Conservation (phyloP, 441 rosid species). For the Gossypium gossypioides region DNA sequence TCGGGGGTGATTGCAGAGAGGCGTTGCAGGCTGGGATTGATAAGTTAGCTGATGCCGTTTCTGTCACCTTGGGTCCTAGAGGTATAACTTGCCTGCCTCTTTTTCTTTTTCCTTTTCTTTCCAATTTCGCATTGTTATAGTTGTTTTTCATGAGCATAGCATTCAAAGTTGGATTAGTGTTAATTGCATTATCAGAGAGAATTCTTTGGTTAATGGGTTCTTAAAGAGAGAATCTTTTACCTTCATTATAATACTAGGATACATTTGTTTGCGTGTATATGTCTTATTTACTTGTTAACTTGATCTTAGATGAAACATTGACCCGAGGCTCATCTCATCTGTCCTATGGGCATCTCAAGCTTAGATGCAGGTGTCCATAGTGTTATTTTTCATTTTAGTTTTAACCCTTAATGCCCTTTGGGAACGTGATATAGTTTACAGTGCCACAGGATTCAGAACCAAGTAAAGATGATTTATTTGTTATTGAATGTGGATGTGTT, state of each 20-base stretch:
- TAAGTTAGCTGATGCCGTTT: conserved; percentile 83
- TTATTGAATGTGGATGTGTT: neutral
- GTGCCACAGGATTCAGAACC: neutral
- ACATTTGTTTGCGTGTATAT: neutral
- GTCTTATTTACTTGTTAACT: neutral
- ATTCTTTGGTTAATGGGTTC: neutral
- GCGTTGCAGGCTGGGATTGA: conserved; percentile 75
- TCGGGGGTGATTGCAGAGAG: conserved; percentile 58
- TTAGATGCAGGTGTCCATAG: neutral
- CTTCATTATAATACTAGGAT: neutral
- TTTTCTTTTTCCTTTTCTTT: neutral
- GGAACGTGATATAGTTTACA: neutral
- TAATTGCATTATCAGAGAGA: neutral
- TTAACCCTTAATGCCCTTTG: neutral
- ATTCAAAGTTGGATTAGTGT: neutral
- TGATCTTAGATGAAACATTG: neutral
- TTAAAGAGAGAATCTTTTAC: neutral
- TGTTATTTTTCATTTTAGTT: neutral
- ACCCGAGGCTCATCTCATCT: neutral
- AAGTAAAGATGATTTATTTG: neutral
- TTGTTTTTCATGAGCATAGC: neutral
- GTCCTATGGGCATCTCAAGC: neutral
- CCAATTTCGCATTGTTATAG: neutral
- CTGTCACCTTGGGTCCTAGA: conserved; percentile 78
- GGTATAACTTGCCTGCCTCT: conserved; percentile 27